These are phyloP conservation scores for Russula emetica DNA, from an alignment of 768 basidiomycete species.

Conservation along the genomic window DNA sequence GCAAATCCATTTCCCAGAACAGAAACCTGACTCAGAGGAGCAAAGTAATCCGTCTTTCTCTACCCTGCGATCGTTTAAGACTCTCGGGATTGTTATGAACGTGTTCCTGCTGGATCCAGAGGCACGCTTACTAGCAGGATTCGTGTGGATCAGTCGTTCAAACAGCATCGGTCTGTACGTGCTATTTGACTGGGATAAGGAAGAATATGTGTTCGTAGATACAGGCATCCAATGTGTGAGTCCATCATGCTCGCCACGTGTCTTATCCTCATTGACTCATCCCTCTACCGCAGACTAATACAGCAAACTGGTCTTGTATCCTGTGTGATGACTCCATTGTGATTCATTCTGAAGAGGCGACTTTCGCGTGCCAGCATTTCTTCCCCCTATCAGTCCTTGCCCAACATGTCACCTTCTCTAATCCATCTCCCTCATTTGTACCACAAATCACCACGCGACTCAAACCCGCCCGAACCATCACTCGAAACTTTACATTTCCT, in stretches of 20 bases:
- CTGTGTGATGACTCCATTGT: conserved; percentile 62
- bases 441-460: conserved; percentile 31
- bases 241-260: conserved; percentile 25
- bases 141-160: conserved; percentile 58
- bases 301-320: conserved; percentile 77
- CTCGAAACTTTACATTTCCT: conserved; percentile 30
- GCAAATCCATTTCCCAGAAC: conserved; percentile 56
- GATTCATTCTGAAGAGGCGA: conserved; percentile 68
- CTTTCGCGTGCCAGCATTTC: conserved; percentile 62
- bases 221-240: conserved; percentile 70
- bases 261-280: background rate
- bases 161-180: conserved; percentile 60
- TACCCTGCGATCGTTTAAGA: conserved; percentile 58
- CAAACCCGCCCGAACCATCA: conserved; percentile 27
- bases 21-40: conserved; percentile 8
- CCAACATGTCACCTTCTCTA: conserved; percentile 30
- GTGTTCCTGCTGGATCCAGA: conserved; percentile 69
- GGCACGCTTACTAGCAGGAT: conserved; percentile 56
- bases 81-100: conserved; percentile 69
- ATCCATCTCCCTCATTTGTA: conserved; percentile 21
- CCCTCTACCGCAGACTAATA: conserved; percentile 44
- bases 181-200: conserved; percentile 60
- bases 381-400: conserved; percentile 48
- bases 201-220: conserved; percentile 67
- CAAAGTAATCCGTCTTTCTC: conserved; percentile 45